phyloP scores from a whole-genome alignment of 1,284 basidiomycete species.

The Schizopora paradoxa region DNA sequence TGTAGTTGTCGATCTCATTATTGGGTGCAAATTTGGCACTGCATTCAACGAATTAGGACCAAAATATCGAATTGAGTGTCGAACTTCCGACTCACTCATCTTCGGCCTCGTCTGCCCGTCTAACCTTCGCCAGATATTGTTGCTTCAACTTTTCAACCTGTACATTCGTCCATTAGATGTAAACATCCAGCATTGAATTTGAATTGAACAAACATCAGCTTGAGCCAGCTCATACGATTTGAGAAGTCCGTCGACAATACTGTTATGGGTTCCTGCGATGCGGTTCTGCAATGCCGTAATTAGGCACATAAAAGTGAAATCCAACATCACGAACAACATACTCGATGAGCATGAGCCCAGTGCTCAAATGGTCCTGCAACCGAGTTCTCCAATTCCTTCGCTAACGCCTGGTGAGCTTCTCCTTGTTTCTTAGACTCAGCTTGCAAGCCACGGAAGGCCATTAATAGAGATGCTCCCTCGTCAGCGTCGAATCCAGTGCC shows the following conservation, averaged over 20 bases:
- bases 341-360: conserved; percentile 69
- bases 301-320: not conserved
- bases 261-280: conserved; percentile 48
- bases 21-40: conserved; percentile 84
- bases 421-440: conserved; percentile 63
- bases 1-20: conserved; percentile 63
- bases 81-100: conserved; percentile 67
- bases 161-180: not conserved
- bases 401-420: conserved; percentile 55
- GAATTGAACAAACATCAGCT: conserved; percentile 41
- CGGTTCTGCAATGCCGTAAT: conserved; percentile 41
- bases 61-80: conserved; percentile 7
- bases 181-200: not conserved
- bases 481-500: conserved; percentile 67
- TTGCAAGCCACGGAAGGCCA: conserved; percentile 75
- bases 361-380: conserved; percentile 70
- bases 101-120: conserved; percentile 82
- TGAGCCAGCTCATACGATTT: conserved; percentile 61
- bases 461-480: conserved; percentile 73
- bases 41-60: conserved; percentile 9
- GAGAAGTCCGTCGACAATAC: conserved; percentile 66
- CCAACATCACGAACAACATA: conserved; percentile 25
- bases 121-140: conserved; percentile 70
- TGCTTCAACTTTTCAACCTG: conserved; percentile 66
- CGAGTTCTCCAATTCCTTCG: conserved; percentile 60